Evolutionary conservation across 2,329 filamentous ascomycete species (phyloP).

Genomic region (Fusarium verrucosum): DNA sequence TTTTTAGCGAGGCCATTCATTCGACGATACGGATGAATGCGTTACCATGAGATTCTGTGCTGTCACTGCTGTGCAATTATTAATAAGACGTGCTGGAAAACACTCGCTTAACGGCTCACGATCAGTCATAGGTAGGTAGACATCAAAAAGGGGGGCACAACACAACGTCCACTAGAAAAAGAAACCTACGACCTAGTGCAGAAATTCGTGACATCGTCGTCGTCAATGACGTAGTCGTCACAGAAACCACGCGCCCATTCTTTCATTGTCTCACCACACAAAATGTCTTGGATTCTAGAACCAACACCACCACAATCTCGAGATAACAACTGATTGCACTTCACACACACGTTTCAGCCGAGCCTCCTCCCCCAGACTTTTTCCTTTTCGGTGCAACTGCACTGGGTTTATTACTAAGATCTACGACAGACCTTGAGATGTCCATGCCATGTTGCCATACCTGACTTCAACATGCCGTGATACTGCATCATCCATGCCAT

Average conservation of each 20-base stretch:
- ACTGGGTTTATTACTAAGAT: conserved; percentile 12
- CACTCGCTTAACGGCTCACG: conserved; percentile 2
- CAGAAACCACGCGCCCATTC: conserved; percentile 43
- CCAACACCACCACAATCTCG: not conserved
- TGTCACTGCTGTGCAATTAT: not conserved
- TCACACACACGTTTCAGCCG: not conserved
- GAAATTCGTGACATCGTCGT: conserved; percentile 28
- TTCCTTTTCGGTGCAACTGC: conserved; percentile 3
- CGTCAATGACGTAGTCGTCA: conserved; percentile 44
- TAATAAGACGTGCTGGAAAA: too few species aligned
- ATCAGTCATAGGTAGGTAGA: not conserved
- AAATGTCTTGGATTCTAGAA: not conserved
- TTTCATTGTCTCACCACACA: conserved; percentile 41
- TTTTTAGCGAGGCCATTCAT: conserved; percentile 1
- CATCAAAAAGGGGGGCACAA: not conserved
- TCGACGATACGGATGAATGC: conserved; percentile 4
- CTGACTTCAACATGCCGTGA: conserved; percentile 10
- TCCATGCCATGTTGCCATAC: conserved; percentile 5
- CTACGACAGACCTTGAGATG: conserved; percentile 8
- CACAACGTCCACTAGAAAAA: conserved; percentile 7
- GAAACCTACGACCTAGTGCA: conserved; percentile 5
- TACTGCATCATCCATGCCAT: conserved; percentile 13
- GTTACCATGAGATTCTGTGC: conserved; percentile 7
- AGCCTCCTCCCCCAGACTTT: conserved; percentile 11
- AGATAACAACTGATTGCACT: not conserved